These are phyloP conservation scores for Stephania japonica DNA, from an alignment of 164 flowering plant genomes.

Conservation along the genomic window DNA sequence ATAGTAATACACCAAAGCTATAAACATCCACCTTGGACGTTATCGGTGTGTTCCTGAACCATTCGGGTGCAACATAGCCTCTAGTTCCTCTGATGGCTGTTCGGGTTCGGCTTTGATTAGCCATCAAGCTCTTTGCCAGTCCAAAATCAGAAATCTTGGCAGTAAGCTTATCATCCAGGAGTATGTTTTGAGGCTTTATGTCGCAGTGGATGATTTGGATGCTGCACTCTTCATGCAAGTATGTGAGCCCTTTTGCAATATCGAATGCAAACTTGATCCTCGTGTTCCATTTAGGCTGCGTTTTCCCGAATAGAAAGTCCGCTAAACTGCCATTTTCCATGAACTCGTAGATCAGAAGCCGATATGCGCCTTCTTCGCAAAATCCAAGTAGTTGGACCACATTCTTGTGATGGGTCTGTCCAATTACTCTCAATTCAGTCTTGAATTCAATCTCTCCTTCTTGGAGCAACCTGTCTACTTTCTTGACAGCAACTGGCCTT, in stretches of 20 bases:
- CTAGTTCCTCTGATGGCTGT: conserved; percentile 15
- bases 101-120: conserved; percentile 7
- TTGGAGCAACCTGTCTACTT: conserved; percentile 11
- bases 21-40: conserved; percentile 15
- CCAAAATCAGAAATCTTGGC: conserved; percentile 18
- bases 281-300: conserved; percentile 17
- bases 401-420: conserved; percentile 23
- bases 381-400: conserved; percentile 20
- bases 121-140: conserved; percentile 12
- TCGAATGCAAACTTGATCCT: conserved; percentile 13
- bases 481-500: conserved; percentile 12
- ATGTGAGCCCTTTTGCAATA: conserved; percentile 16
- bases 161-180: conserved; percentile 7
- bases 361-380: conserved; percentile 16
- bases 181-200: conserved; percentile 20
- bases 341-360: conserved; percentile 22
- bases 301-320: conserved; percentile 12
- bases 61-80: conserved; percentile 17
- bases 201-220: conserved; percentile 23
- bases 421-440: conserved; percentile 18
- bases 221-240: conserved; percentile 20
- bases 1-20: conserved; percentile 12
- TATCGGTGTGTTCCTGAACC: conserved; percentile 9
- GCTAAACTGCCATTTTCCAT: conserved; percentile 20
- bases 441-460: conserved; percentile 15